Conservation (phyloP, 768 basidiomycete genomes). For the Hypholoma sublateritium region DNA sequence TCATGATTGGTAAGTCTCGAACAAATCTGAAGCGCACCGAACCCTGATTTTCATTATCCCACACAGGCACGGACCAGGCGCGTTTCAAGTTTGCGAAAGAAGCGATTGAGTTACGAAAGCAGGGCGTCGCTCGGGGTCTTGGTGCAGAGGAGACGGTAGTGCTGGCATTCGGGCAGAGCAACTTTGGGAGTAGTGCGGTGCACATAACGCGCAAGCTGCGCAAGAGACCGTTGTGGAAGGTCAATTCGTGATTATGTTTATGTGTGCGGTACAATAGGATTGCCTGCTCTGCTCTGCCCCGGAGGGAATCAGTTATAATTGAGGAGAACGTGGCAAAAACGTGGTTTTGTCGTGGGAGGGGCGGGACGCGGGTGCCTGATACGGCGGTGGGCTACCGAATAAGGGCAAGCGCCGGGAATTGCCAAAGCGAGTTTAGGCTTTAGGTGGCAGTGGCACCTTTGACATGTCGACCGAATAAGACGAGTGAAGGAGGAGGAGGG, state of each 20-base stretch:
- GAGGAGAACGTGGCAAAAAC: slow-evolving; percentile 29
- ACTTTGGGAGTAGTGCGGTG: slow-evolving; percentile 70
- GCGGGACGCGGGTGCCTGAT: slow-evolving; percentile 19
- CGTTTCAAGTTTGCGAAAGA: slow-evolving; percentile 93
- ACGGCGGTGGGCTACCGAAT: slow-evolving; percentile 20
- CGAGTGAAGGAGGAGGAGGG: slow-evolving; percentile 4
- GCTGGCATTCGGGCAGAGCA: slow-evolving; percentile 78
- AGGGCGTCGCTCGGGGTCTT: slow-evolving; percentile 66
- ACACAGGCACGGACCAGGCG: slow-evolving; percentile 74
- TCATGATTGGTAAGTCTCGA: slow-evolving; percentile 65
- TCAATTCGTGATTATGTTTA: slow-evolving; percentile 57
- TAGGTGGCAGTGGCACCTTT: slow-evolving; percentile 38
- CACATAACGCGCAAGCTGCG: slow-evolving; percentile 87
- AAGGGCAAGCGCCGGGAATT: slow-evolving; percentile 34
- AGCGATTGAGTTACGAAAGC: slow-evolving; percentile 80
- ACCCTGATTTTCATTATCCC: slow-evolving; percentile 18
- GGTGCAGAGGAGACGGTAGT: slow-evolving; percentile 90
- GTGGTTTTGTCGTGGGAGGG: slow-evolving; percentile 23
- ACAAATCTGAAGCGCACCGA: background rate
- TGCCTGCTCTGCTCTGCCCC: background rate
- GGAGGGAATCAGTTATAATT: slow-evolving; percentile 5
- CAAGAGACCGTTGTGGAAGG: slow-evolving; percentile 79
- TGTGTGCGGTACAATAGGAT: slow-evolving; percentile 1
- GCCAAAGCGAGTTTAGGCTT: slow-evolving; percentile 34
- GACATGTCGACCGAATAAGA: slow-evolving; percentile 28